phyloP scores from a whole-genome alignment of 108 stramenopile genomes.

The Mayamaea pseudoterrestris region DNA sequence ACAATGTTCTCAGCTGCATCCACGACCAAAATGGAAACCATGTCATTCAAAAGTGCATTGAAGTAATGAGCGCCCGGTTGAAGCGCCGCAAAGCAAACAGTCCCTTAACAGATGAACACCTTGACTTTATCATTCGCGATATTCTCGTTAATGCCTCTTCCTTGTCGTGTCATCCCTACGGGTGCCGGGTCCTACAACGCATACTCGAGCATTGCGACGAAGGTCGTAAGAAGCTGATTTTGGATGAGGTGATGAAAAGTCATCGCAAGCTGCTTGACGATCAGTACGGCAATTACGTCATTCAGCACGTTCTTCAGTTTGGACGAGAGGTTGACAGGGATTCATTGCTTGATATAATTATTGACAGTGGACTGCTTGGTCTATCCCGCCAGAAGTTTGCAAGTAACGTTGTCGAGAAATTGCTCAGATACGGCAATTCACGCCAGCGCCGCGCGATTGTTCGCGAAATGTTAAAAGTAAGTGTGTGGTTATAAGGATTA shows the following conservation, averaged over 20 bases:
- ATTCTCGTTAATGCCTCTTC: constrained; percentile 73
- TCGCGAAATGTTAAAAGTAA: constrained; percentile 68
- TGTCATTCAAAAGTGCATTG: constrained; percentile 94
- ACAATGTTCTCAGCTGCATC: constrained; percentile 82
- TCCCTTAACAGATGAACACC: constrained; percentile 55
- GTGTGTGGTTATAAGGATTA: neutral
- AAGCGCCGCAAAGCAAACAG: constrained; percentile 25
- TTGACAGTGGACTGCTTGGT: constrained; percentile 68
- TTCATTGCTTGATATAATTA: constrained; percentile 55
- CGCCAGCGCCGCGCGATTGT: constrained; percentile 66
- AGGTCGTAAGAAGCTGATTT: constrained; percentile 44
- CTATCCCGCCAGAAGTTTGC: constrained; percentile 96
- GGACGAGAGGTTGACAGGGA: constrained; percentile 73
- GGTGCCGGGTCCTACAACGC: constrained; percentile 93
- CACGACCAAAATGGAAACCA: constrained; percentile 98
- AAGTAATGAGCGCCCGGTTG: constrained; percentile 60
- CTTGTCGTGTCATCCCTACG: constrained; percentile 91
- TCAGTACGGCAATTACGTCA: constrained; percentile 88
- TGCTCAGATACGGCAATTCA: constrained; percentile 84
- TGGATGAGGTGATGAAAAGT: constrained; percentile 47
- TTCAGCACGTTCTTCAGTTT: constrained; percentile 85
- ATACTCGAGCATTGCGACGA: constrained; percentile 91
- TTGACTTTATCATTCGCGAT: constrained; percentile 89
- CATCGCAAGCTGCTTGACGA: constrained; percentile 69
- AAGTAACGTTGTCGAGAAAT: constrained; percentile 94